Base-by-base conservation (phyloP, 768 basidiomycete genomes). In the Russula lepida region DNA sequence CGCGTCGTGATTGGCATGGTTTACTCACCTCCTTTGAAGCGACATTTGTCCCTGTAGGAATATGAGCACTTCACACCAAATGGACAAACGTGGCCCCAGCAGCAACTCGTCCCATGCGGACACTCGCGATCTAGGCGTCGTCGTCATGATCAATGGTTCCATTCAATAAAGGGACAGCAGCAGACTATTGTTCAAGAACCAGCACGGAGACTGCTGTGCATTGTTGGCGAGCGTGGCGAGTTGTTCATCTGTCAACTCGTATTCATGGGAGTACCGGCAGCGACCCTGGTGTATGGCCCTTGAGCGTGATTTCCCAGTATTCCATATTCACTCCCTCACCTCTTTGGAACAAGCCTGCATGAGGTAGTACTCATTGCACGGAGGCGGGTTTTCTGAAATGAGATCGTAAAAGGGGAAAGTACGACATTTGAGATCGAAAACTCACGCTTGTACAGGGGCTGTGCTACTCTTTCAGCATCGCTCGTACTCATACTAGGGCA, bases 241-340 rank as follows among this genome's bases (percentile, higher is more conserved):
- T 70, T 92, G 88, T 50, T 88, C 89, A 5, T 80, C 76, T 2
- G 84, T 85, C 58, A 92, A 72, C 48, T 80, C 73, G 69, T 90
- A 91, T 62, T 89, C 86, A 73, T 92, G 89, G 47, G 88, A 88
- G 73, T 91, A 92, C 74, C 86, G 89, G 81, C 89, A 92, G 48
- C 80, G 76, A 35, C 63, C 64, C 73, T 74, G 27, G 30, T 37
- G 59, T 30, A 43, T 43, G 28, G 4, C 49, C 15, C 46, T 52
- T 53, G 33, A 53, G 21, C 6, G 23, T 13, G 46, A 59, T 19
- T 32, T 50, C 9, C 35, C 11, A 41, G 54, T 32, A n/a, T 25
- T 30, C 12, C 17, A 30, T 39, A 13, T 6, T n/a, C 4, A 1
- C 33, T 2, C 12, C 59, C 74, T 67, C 41, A 74, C 74, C 30